A percentile compares a stretch with the other conserved stretches of the same genome.
phyloP scores from a whole-genome alignment of 164 flowering plant species.

The Tetracentron sinense region DNA sequence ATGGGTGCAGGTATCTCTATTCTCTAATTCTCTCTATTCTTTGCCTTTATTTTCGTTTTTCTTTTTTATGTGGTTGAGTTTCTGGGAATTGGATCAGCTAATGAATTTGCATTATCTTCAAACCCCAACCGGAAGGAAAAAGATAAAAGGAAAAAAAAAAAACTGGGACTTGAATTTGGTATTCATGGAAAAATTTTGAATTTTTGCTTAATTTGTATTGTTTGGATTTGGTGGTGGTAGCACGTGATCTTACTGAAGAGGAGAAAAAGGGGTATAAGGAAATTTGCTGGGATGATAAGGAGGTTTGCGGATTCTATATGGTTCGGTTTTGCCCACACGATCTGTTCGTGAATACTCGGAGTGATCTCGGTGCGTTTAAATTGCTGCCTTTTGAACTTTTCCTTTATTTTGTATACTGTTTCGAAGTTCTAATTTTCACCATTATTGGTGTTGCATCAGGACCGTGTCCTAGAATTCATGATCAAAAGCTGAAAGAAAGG shows the following conservation, averaged over 20 bases:
- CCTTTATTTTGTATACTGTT: not conserved
- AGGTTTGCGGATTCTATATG: slow-evolving; percentile 87
- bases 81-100: not conserved
- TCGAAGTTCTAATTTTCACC: not conserved
- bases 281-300: slow-evolving; percentile 87
- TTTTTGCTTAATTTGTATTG: slow-evolving; percentile 1
- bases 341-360: slow-evolving; percentile 89
- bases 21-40: not conserved
- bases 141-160: no score
- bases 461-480: slow-evolving; percentile 86
- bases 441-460: slow-evolving; percentile 41
- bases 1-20: slow-evolving; percentile 93
- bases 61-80: not conserved
- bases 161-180: not conserved
- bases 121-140: not conserved
- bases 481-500: slow-evolving; percentile 94
- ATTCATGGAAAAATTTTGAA: not conserved
- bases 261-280: slow-evolving; percentile 80
- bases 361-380: slow-evolving; percentile 76
- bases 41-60: not conserved
- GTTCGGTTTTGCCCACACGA: slow-evolving; percentile 98
- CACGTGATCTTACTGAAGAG: slow-evolving; percentile 89
- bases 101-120: not conserved
- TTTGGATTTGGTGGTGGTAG: slow-evolving; percentile 30
- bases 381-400: not conserved